Conservation (phyloP, 345 rosid genomes). For the Populus deltoides region DNA sequence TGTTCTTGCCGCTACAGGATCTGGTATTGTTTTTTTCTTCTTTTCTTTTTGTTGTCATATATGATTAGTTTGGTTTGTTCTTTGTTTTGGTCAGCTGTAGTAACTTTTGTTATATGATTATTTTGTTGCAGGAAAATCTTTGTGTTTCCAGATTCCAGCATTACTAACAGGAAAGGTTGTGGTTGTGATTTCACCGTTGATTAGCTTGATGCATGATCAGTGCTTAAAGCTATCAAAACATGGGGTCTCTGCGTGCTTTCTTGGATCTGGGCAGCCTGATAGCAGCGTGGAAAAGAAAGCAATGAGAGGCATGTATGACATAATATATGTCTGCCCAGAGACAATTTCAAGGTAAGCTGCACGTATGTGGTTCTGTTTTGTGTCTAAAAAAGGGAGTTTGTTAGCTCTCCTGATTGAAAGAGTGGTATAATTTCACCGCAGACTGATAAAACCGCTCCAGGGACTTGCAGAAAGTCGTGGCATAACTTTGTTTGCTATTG, state of each 20-base stretch:
- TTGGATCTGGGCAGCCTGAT: constrained; percentile 94
- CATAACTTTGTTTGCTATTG: constrained; percentile 81
- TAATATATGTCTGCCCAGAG: constrained; percentile 90
- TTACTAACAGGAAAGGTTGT: constrained; percentile 73
- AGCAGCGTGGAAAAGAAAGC: constrained; percentile 77
- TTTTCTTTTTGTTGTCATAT: neutral
- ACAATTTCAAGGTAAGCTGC: constrained; percentile 54
- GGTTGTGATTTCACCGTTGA: constrained; percentile 85
- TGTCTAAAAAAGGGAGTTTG: constrained; percentile 4
- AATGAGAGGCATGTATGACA: constrained; percentile 70
- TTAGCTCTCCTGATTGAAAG: constrained; percentile 6
- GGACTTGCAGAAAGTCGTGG: constrained; percentile 72
- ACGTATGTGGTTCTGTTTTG: neutral
- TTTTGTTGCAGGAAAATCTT: constrained; percentile 65
- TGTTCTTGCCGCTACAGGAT: constrained; percentile 90
- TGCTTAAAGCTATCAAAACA: constrained; percentile 75
- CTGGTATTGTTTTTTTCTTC: constrained; percentile 47
- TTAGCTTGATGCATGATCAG: constrained; percentile 94
- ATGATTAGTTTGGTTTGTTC: neutral
- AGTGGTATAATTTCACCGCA: constrained; percentile 27
- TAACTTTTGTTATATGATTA: neutral
- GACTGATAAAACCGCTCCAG: constrained; percentile 70
- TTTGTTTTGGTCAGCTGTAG: neutral
- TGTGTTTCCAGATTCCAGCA: constrained; percentile 92
- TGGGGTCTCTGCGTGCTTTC: constrained; percentile 86